Evolutionary conservation across 1,139 yeast genomes (phyloP), one percentile per base, ranked within the genome.

Genomic region (Protomyces gravidus): DNA sequence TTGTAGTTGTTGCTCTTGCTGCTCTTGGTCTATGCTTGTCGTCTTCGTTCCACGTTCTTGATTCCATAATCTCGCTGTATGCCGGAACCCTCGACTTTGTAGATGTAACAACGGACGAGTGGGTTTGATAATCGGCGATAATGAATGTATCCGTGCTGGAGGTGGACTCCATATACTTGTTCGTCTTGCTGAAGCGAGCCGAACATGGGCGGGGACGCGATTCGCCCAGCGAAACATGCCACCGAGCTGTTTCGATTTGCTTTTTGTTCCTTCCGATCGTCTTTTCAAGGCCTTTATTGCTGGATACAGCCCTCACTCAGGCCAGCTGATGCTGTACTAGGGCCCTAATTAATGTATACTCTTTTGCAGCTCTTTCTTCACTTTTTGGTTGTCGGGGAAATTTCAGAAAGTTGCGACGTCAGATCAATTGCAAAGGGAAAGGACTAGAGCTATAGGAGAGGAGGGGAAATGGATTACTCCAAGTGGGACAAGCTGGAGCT

Each of bases 401-500:
- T n/a, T n/a, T n/a, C n/a, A n/a, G n/a, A n/a, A n/a, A n/a, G n/a
- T n/a, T n/a, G n/a, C n/a, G n/a, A n/a, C n/a, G n/a, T n/a, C n/a
- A n/a, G n/a, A n/a, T n/a, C n/a, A n/a, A n/a, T n/a, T n/a, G n/a
- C n/a, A n/a, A n/a, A n/a, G n/a, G n/a, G n/a, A n/a, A n/a, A n/a
- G n/a, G n/a, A n/a, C n/a, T n/a, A n/a, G n/a, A n/a, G n/a, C n/a
- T n/a, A n/a, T n/a, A n/a, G n/a, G n/a, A n/a, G n/a, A n/a, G n/a
- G n/a, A n/a, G n/a, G n/a, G 58, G 58, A 46, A 7, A 50, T 53
- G 25, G 59, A 55, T 53, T 55, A 55, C 32, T 48, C 53, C 32
- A 55, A 48, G 26, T 55, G 98, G 97, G 99, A 92, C 73, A 89
- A 89, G 71, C 81, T 92, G 63, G 98, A 92, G 72, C 76, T 92